Evolutionary conservation across 257 asterid genomes (phyloP), one percentile per base, ranked within the genome.

Genomic region (Jasminum sambac): DNA sequence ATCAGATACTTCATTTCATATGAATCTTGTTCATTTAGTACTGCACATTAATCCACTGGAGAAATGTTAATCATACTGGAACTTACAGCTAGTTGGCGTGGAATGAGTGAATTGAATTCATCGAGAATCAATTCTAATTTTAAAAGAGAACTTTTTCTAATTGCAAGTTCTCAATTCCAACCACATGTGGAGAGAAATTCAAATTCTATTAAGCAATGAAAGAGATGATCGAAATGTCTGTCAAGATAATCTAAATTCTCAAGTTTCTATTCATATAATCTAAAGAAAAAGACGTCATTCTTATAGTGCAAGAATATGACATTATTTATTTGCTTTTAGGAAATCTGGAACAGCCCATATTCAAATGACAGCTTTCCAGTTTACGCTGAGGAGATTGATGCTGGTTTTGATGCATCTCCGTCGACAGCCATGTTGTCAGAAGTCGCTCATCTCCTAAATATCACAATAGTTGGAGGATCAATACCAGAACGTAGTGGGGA

Each of bases 331-430:
- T 63, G 30, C n/a, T 60, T 57, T 77, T 79, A 94, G 99, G 99
- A 94, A 84, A 91, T 94, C 76, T 94, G 98, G 99, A 94, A 94
- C 68, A 83, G 97, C 72, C 99, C 99, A 44, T 91, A 91, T 79
- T 91, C 96, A 59, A 94, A 88, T 71, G 99, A 88, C 72, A 94
- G 96, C 85, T 94, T 94, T 80, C 97, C 99, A 21, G 69, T 82
- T 58, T 89, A 91, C 79, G 99, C 98, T 63, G 99, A 94, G 88
- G 97, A 89, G 61, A 88, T 94, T 50, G 99, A 91, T 79, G 96
- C 96, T 40, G 98, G 97, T 74, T 77, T 89, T 79, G 90, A 83
- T 52, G 85, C 80, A 64, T 94, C 99, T 67, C 98, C 98, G 2
- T 91, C 99, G 10, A 91, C 96, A 8, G 93, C 90, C 82, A 94